A percentile compares a stretch with the other conserved stretches of the same genome.
phyloP scores from a whole-genome alignment of 371 early-diverging fungal genomes.

The Lichtheimia ornata region DNA sequence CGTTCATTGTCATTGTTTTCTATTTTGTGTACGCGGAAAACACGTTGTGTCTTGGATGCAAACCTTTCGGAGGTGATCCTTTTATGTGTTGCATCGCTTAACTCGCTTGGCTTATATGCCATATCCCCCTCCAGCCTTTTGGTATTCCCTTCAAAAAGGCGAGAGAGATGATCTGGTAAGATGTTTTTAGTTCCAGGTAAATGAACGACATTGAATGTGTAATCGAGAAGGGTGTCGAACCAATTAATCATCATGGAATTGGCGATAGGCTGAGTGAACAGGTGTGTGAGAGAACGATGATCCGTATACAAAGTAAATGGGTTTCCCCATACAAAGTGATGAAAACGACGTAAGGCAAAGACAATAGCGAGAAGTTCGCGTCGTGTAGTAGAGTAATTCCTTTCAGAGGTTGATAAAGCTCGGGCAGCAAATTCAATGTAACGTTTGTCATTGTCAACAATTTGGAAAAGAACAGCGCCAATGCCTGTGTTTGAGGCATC shows the following conservation, averaged over 20 bases:
- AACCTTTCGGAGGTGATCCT: neutral
- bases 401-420: constrained; percentile 1
- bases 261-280: neutral
- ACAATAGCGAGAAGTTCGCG: too few species aligned
- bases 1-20: too few species aligned
- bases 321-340: too few species aligned
- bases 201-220: constrained; percentile 23
- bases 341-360: too few species aligned
- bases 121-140: constrained; percentile 20
- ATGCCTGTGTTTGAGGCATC: constrained; percentile 41
- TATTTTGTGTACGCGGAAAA: too few species aligned
- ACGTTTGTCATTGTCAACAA: neutral
- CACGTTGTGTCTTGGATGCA: too few species aligned
- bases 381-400: constrained; percentile 5
- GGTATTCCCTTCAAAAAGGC: constrained; percentile 8
- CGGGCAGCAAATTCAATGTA: constrained; percentile 21
- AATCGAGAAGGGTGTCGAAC: constrained; percentile 24
- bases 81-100: constrained; percentile 3
- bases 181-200: constrained; percentile 23
- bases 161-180: constrained; percentile 19
- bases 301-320: too few species aligned
- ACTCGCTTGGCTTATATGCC: too few species aligned
- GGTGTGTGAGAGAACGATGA: too few species aligned
- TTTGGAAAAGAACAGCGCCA: constrained; percentile 30
- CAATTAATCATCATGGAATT: constrained; percentile 29